Base-by-base conservation (phyloP, 2,329 filamentous ascomycete genomes). In the Orbilia brochopaga region DNA sequence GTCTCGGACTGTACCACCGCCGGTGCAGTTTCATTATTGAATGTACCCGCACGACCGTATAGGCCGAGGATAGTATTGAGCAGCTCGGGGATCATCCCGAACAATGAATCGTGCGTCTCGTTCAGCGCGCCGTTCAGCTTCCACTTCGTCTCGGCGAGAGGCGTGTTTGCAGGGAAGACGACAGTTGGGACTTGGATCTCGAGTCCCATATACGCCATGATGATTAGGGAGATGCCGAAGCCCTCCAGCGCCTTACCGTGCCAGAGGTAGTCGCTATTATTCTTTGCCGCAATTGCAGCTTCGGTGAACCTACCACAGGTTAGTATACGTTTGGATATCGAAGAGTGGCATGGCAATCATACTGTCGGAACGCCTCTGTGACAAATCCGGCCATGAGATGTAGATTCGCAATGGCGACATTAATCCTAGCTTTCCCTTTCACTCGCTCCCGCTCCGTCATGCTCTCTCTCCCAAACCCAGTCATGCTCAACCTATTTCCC, bases 201-300 rank as follows among this genome's bases (percentile, higher is more conserved):
- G 76, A 93, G 83, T 2, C 88, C 89, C 37, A 88, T 86, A 90
- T 92, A 96, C 30, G 88, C 90, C 73, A 96, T 86, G 76, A 97
- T 85, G 44, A 97, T 78, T 75, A 97, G 84, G 77, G 89, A 91
- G 24, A 96, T 84, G 52, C 94, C 82, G 70, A 96, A 90, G 27
- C 92, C 87, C 78, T 99, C 95, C 19, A 99, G 83, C 0, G 91
- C 92, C 80, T 97, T 97, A 17, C 90, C 94, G 80, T 97, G 91
- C 93, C 94, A 99, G n/a, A 97, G 79, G 79, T 96, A 91, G 79
- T 99, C 94, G 76, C 91, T 92, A 67, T 90, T 85, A 40, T 87
- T 87, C 76, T 91, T 89, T 15, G 91, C 89, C 75, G 88, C 86
- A 8, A 85, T 85, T 1, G 90, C 92, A 60, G 89, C 91, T 70